Percentiles rank a stretch among this genome's conserved stretches.
phyloP scores from a whole-genome alignment of 2,329 filamentous ascomycete species.

The Hortaea werneckii region DNA sequence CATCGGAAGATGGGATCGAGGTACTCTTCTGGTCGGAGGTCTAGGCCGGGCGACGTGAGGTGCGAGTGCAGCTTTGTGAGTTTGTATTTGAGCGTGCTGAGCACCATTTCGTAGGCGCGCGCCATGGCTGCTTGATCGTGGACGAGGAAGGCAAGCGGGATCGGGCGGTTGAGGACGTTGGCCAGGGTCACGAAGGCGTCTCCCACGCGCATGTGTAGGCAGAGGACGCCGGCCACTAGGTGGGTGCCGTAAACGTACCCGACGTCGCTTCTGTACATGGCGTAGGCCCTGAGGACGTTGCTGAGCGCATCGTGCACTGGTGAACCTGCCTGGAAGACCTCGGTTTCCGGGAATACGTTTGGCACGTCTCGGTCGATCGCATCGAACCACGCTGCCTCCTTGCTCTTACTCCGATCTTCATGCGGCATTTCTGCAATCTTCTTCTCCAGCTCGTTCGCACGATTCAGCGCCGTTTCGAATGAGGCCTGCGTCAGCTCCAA shows the following conservation, averaged over 20 bases:
- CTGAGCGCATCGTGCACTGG: conserved; percentile 59
- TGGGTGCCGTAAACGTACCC: conserved; percentile 67
- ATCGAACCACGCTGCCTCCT: conserved; percentile 51
- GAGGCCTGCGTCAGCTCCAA: conserved; percentile 57
- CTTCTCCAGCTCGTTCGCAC: conserved; percentile 54
- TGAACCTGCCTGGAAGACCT: conserved; percentile 56
- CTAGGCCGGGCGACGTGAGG: conserved; percentile 36
- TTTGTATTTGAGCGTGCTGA: conserved; percentile 57
- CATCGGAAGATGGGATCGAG: conserved; percentile 24
- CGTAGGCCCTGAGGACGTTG: conserved; percentile 67
- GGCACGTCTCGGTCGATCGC: conserved; percentile 56
- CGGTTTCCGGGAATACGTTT: conserved; percentile 59
- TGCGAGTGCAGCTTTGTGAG: conserved; percentile 54
- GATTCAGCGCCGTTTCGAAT: conserved; percentile 59
- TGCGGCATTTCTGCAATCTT: conserved; percentile 38
- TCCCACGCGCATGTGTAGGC: conserved; percentile 58
- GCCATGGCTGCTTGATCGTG: conserved; percentile 58
- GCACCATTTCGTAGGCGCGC: conserved; percentile 58
- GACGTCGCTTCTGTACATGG: conserved; percentile 73
- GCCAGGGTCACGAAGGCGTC: conserved; percentile 61
- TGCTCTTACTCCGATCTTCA: conserved; percentile 38
- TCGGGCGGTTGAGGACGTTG: conserved; percentile 65
- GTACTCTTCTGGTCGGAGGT: conserved; percentile 28
- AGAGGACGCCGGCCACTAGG: conserved; percentile 60
- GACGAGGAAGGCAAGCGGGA: conserved; percentile 66